phyloP scores from a whole-genome alignment of 179 eudicot species.

The Silene coronaria region DNA sequence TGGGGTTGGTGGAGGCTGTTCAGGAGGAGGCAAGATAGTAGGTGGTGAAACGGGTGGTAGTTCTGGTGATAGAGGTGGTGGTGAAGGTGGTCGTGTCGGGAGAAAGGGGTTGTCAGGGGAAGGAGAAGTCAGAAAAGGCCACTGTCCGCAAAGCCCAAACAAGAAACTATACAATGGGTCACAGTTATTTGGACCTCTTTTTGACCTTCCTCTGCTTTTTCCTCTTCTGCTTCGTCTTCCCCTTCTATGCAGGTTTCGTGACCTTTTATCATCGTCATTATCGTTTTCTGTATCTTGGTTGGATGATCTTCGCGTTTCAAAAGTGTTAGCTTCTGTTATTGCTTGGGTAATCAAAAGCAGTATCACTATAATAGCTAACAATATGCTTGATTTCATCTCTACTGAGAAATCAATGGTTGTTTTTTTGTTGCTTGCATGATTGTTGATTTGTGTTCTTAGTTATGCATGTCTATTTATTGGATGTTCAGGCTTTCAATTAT shows the following conservation, averaged over 20 bases:
- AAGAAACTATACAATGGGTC: constrained; percentile 47
- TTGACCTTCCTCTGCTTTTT: constrained; percentile 15
- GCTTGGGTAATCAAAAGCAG: constrained; percentile 29
- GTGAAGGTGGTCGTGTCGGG: constrained; percentile 21
- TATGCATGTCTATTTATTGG: constrained; percentile 18
- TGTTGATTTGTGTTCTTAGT: neutral
- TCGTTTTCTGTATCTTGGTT: constrained; percentile 8
- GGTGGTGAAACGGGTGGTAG: constrained; percentile 18
- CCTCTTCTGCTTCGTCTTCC: constrained; percentile 15
- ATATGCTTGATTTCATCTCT: constrained; percentile 27
- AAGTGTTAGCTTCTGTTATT: constrained; percentile 20
- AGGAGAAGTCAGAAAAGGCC: constrained; percentile 48
- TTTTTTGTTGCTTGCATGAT: neutral
- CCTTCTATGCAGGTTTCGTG: constrained; percentile 3
- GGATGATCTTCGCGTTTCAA: neutral
- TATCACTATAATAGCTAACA: constrained; percentile 19
- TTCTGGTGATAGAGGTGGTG: constrained; percentile 18
- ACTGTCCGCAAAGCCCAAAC: constrained; percentile 43
- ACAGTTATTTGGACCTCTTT: constrained; percentile 29
- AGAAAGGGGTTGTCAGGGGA: constrained; percentile 53
- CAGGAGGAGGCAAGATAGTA: constrained; percentile 10
- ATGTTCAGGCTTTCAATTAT: neutral
- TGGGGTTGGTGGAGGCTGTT: constrained; percentile 19
- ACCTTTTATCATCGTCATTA: constrained; percentile 20
- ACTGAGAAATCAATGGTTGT: neutral